phyloP scores from a whole-genome alignment of 192 early-diverging fungal species.

The Gigaspora rosea region DNA sequence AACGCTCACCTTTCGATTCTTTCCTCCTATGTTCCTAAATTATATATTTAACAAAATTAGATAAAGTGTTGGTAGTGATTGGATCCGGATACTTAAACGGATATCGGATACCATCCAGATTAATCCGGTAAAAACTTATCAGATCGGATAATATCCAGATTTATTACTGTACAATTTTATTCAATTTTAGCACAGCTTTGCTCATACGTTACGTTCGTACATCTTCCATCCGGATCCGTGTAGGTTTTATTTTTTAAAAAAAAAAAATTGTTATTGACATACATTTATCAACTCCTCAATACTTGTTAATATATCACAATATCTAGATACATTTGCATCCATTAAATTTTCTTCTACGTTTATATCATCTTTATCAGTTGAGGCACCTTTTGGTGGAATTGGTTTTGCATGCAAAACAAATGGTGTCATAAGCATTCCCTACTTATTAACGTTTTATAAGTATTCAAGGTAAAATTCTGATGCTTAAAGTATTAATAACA shows the following conservation, averaged over 20 bases:
- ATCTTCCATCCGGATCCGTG: too few relatives aligned
- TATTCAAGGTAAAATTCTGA: not conserved
- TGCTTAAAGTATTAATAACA: not conserved
- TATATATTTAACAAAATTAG: slow-evolving; percentile 4
- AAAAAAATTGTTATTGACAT: not conserved
- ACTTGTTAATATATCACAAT: slow-evolving; percentile 75
- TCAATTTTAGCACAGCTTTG: too few relatives aligned
- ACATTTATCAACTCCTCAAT: slow-evolving; percentile 80
- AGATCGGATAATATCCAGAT: too few relatives aligned
- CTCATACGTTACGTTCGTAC: too few relatives aligned
- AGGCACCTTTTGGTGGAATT: slow-evolving; percentile 28
- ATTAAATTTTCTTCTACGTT: slow-evolving; percentile 27
- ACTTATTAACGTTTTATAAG: not conserved
- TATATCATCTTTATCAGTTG: slow-evolving; percentile 28
- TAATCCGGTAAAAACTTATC: too few relatives aligned
- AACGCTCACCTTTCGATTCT: slow-evolving; percentile 42
- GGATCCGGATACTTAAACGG: too few relatives aligned
- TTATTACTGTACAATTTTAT: too few relatives aligned
- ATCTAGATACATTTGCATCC: slow-evolving; percentile 67
- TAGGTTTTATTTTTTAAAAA: not conserved
- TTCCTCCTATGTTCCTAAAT: slow-evolving; percentile 52
- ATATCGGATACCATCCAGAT: too few relatives aligned
- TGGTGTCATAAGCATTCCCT: slow-evolving; percentile 70
- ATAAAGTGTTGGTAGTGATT: too few relatives aligned
- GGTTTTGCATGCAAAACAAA: slow-evolving; percentile 80